Evolutionary conservation across 2,329 filamentous ascomycete genomes (phyloP).

Genomic region (Tolypocladium amazonense): DNA sequence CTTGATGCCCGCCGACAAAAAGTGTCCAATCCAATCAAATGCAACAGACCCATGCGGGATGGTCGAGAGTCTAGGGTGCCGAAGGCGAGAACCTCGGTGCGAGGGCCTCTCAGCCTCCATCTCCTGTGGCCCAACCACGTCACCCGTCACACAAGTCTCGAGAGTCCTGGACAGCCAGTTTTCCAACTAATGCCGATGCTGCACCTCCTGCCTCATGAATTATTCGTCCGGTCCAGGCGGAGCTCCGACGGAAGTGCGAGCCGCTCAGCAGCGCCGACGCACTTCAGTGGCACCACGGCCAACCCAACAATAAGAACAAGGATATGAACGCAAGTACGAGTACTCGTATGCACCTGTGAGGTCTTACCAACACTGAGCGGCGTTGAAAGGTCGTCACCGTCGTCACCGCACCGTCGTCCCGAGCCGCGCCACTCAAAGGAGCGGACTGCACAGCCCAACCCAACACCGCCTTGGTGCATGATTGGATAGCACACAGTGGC

Average conservation of each 20-base stretch:
- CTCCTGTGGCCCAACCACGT: background rate
- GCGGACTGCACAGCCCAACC: background rate
- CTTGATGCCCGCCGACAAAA: constrained; percentile 13
- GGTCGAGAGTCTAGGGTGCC: background rate
- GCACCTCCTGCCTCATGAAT: background rate
- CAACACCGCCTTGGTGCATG: background rate
- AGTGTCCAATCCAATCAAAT: background rate
- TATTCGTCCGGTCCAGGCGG: background rate
- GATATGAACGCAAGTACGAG: background rate
- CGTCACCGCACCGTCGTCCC: background rate
- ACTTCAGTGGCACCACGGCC: background rate
- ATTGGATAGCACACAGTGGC: constrained; percentile 4
- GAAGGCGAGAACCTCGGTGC: background rate
- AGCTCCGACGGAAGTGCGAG: background rate
- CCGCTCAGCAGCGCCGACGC: background rate
- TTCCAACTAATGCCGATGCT: background rate
- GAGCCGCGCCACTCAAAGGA: background rate
- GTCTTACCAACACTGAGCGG: background rate
- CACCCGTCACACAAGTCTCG: background rate
- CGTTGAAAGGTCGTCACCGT: background rate
- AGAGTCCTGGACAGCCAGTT: background rate
- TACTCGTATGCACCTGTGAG: background rate
- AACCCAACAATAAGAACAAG: background rate
- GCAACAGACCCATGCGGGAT: background rate
- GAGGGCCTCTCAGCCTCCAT: background rate